These are phyloP conservation scores for Hansenula sp. DNA, from an alignment of 1,139 yeast species.

Conservation along the genomic window DNA sequence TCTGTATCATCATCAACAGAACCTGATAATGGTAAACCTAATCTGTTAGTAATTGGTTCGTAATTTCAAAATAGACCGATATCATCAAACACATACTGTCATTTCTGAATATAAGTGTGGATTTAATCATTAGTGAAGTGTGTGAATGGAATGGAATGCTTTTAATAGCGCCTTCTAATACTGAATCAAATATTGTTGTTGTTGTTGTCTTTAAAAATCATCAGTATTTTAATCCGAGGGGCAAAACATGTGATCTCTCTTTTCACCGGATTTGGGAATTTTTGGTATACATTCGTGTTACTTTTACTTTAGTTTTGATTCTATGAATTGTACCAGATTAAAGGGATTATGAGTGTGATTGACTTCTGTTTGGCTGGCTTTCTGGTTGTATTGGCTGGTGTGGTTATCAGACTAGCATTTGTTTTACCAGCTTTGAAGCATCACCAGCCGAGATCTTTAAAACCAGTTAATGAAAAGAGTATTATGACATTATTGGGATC, in stretches of 20 bases:
- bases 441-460: background rate
- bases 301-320: too few species aligned
- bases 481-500: conserved; percentile 67
- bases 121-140: conserved; percentile 48
- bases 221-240: too few species aligned
- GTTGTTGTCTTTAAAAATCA: too few species aligned
- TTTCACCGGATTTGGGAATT: too few species aligned
- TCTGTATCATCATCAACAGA: conserved; percentile 80
- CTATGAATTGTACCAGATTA: too few species aligned
- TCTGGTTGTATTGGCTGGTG: background rate
- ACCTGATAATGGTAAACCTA: conserved; percentile 87
- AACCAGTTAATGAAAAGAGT: conserved; percentile 7
- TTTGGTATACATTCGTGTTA: too few species aligned
- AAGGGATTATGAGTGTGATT: background rate
- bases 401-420: background rate
- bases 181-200: too few species aligned
- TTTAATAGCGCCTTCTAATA: too few species aligned
- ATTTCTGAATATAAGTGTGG: conserved; percentile 66
- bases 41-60: conserved; percentile 1
- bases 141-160: too few species aligned
- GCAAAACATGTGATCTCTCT: too few species aligned
- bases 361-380: background rate
- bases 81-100: conserved; percentile 64
- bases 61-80: too few species aligned
- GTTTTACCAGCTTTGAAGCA: background rate